Conservation (phyloP, 139 green algal genomes). For the Tetratostichococcus sp. region DNA sequence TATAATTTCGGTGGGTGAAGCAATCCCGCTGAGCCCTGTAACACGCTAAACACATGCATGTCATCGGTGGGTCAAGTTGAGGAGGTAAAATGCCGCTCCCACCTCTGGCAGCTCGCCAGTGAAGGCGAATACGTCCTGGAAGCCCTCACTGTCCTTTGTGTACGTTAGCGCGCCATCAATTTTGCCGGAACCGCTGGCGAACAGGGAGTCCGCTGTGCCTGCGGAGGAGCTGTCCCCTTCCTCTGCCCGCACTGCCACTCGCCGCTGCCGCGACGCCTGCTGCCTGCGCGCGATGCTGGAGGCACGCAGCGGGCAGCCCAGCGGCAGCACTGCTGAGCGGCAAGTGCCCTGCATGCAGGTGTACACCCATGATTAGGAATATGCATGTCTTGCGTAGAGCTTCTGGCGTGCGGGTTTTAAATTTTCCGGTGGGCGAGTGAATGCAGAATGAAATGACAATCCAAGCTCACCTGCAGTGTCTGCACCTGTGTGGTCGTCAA, state of each 20-base stretch:
- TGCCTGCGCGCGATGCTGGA: background rate
- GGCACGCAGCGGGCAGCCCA: background rate
- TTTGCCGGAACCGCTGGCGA: background rate
- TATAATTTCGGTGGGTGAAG: too few species aligned
- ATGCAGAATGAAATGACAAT: too few species aligned
- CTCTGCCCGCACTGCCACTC: background rate
- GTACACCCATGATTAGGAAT: too few species aligned
- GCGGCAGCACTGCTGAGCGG: background rate
- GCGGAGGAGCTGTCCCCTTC: too few species aligned
- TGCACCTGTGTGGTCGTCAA: background rate
- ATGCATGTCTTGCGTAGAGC: too few species aligned
- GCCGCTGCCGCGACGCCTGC: background rate
- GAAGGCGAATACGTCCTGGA: slow-evolving; percentile 47
- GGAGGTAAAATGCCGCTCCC: background rate
- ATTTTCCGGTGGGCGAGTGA: too few species aligned
- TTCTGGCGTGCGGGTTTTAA: too few species aligned
- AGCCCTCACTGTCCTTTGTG: slow-evolving; percentile 17
- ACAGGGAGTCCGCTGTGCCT: background rate
- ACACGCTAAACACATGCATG: background rate
- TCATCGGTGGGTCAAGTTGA: background rate
- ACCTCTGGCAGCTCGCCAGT: slow-evolving; percentile 48
- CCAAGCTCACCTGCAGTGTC: background rate
- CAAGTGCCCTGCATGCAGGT: background rate
- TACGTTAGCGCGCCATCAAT: background rate
- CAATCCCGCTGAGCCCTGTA: background rate